Conservation (phyloP, 1,284 basidiomycete genomes). For the Cutaneotrichosporon dermatis region DNA sequence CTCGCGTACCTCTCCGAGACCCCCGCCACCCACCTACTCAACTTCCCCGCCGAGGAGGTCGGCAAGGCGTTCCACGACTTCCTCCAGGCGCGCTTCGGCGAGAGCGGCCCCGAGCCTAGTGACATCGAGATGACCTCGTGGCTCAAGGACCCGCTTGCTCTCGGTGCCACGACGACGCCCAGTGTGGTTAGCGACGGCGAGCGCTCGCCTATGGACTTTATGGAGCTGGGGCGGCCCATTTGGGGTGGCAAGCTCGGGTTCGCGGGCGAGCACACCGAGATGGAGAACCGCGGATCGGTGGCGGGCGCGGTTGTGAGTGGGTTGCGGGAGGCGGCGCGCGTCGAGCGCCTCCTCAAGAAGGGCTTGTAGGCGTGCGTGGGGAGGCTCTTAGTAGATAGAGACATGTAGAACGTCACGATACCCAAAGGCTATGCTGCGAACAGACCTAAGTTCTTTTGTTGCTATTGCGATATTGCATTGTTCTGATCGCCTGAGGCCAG, state of each 20-base stretch:
- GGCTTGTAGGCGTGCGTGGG: background rate
- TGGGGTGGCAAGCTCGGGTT: slow-evolving; percentile 53
- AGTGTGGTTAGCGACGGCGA: slow-evolving; percentile 45
- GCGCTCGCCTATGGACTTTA: slow-evolving; percentile 51
- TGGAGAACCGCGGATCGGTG: slow-evolving; percentile 52
- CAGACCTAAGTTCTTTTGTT: too few relatives aligned
- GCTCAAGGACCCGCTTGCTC: slow-evolving; percentile 50
- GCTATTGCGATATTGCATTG: too few relatives aligned
- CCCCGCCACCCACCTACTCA: slow-evolving; percentile 35
- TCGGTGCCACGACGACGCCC: slow-evolving; percentile 54
- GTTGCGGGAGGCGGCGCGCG: slow-evolving; percentile 47
- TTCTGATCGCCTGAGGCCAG: too few relatives aligned
- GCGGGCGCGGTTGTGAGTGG: slow-evolving; percentile 52
- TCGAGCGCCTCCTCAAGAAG: slow-evolving; percentile 33
- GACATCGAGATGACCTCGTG: slow-evolving; percentile 47
- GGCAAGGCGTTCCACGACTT: slow-evolving; percentile 43
- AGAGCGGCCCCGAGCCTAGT: slow-evolving; percentile 18
- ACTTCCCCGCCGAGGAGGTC: slow-evolving; percentile 31
- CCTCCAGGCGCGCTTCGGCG: slow-evolving; percentile 39
- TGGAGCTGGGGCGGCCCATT: slow-evolving; percentile 47
- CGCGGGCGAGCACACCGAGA: slow-evolving; percentile 55
- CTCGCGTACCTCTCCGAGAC: slow-evolving; percentile 51
- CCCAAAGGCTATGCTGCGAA: too few relatives aligned
- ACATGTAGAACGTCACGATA: too few relatives aligned
- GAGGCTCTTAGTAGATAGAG: too few relatives aligned